Evolutionary conservation across 768 basidiomycete genomes (phyloP), one percentile per base, ranked within the genome.

Genomic region (Leccinum aurantiacum): DNA sequence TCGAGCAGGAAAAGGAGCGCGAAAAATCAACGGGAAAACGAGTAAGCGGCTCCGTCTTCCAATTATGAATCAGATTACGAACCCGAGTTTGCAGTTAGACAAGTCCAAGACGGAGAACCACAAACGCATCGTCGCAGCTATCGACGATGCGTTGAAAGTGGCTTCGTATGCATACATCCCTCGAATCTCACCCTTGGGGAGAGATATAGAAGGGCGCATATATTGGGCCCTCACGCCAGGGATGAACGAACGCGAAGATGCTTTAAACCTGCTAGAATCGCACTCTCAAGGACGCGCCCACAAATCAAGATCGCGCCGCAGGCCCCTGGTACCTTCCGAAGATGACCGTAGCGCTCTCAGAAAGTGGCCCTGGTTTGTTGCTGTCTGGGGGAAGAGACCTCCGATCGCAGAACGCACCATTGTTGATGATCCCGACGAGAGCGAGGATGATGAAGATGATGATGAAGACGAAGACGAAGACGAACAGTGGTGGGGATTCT

Each of bases 401-500:
- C 58, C 66, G 0, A 49, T 60, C 0, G 62, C 69, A 19, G 74
- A 73, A 59, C 62, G 72, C 49, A 71, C 66, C 27, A 53, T 59
- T 9, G 53, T 60, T 22, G 63, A 72, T 6, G 71, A 76, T 9
- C 29, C 60, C 8, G 60, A 64, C 6, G 69, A 67, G 17, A 68
- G 69, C 2, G 76, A 74, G 13, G 56, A 59, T 17, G 71, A 70
- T 1, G 60, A 60, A 0, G 58, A 60, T 2, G 69, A 64, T 66
- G 29, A 0, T 33, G 33, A 33, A 13, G 80, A 80, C 2, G 71
- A 75, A 4, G 76, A 75, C 11, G 74, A 66, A 3, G 57, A 66
- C 2, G 82, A 85, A 56, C 76, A 75, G n/a, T 93, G 91, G 91
- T 91, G 90, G 88, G 88, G 81, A 13, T 86, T 92, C 73, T 82